A percentile compares a stretch with the other conserved stretches of the same genome.
These are phyloP conservation scores for Tremellales sp. DNA, from an alignment of 1,284 basidiomycete species.

Conservation along the genomic window DNA sequence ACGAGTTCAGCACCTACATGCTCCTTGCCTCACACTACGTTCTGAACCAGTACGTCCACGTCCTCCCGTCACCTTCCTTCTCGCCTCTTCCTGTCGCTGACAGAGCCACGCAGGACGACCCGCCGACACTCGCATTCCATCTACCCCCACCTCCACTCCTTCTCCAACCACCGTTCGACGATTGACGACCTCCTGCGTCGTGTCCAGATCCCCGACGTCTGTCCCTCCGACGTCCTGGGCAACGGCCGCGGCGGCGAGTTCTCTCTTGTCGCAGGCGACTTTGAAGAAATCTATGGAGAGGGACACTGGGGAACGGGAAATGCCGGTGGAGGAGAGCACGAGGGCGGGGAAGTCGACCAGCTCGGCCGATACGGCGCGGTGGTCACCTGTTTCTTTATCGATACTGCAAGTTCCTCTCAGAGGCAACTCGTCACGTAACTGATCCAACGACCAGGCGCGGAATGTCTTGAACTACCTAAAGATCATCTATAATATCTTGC, in stretches of 20 bases:
- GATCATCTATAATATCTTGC: slow-evolving; percentile 72
- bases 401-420: slow-evolving; percentile 61
- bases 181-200: slow-evolving; percentile 61
- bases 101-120: slow-evolving; percentile 58
- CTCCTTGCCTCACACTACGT: slow-evolving; percentile 77
- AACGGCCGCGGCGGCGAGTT: slow-evolving; percentile 54
- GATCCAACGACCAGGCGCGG: slow-evolving; percentile 60
- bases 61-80: background rate
- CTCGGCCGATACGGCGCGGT: slow-evolving; percentile 79
- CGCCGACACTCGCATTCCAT: slow-evolving; percentile 64
- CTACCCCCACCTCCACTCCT: slow-evolving; percentile 84
- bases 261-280: slow-evolving; percentile 86
- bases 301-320: slow-evolving; percentile 42
- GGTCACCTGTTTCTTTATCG: slow-evolving; percentile 96
- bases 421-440: slow-evolving; percentile 4
- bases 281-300: slow-evolving; percentile 80
- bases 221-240: slow-evolving; percentile 65
- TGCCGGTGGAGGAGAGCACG: slow-evolving; percentile 45
- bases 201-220: slow-evolving; percentile 74
- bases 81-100: background rate
- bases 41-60: slow-evolving; percentile 61
- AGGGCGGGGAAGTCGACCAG: slow-evolving; percentile 51
- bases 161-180: slow-evolving; percentile 70
- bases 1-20: slow-evolving; percentile 94
- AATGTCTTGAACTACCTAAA: slow-evolving; percentile 87